Evolutionary conservation across 78 protist genomes (phyloP), one percentile per base, ranked within the genome.

Genomic region (Anaeramoeba flamelloides): DNA sequence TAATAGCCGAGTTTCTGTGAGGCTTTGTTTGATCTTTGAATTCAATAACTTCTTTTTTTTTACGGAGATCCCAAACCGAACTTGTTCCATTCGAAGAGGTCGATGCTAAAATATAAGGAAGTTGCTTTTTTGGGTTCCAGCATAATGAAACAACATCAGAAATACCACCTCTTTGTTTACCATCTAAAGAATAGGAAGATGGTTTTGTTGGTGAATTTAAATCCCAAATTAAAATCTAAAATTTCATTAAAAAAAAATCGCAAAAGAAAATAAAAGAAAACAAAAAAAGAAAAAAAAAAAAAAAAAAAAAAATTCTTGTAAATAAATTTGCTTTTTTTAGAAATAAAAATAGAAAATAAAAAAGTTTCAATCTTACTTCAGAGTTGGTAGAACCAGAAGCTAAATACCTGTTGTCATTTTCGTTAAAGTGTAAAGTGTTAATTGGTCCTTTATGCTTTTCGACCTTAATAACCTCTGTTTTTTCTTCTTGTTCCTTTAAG

Each of bases 111-210:
- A 93, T 93, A 69, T 74, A 77, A 3, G 39, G 79, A 77, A 8
- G 92, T 74, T 86, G 79, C 36, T 89, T 90, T 79, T 87, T 92
- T 40, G 79, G 74, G 78, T 93, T 93, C 97, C 97, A 93, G 32
- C 91, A 82, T n/a, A 93, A 89, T 75, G 88, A 87, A 3, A 86
- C 83, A 36, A 91, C 81, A 39, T 91, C 92, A 0, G 69, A 78
- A n/a, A n/a, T n/a, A n/a, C n/a, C n/a, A n/a, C n/a, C n/a, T n/a
- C n/a, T n/a, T n/a, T n/a, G n/a, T 69, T 75, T 82, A 1, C 74
- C 40, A 8, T 89, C 89, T 1, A 90, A 88, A 1, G 84, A 32
- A 41, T 41, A 77, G 31, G 82, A 87, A 0, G 84, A 33, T 33
- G 95, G 93, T 31, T 36, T 40, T 30, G 69, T 2, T 33, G 92